phyloP scores from a whole-genome alignment of 2,329 filamentous ascomycete species.

The Cadophora gregata region DNA sequence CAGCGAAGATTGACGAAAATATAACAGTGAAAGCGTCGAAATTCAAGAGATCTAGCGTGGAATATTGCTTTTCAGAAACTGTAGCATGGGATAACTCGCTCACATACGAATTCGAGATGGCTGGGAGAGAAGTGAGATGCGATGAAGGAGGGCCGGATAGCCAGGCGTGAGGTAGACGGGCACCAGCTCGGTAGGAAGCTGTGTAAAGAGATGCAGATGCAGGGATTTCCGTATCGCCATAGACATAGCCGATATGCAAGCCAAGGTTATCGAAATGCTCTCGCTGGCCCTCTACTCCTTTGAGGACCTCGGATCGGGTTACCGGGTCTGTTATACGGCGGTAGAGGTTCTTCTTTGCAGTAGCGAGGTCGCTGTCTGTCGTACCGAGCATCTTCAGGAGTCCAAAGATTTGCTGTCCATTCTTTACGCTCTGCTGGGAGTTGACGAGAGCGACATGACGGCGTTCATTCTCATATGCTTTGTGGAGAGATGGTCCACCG shows the following conservation, averaged over 20 bases:
- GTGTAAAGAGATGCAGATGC: constrained; percentile 47
- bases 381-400: constrained; percentile 49
- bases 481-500: constrained; percentile 43
- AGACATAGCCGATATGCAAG: constrained; percentile 53
- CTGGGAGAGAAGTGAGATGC: constrained; percentile 20
- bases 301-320: constrained; percentile 43
- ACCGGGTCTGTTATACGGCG: constrained; percentile 39
- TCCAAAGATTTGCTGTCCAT: constrained; percentile 50
- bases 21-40: constrained; percentile 45
- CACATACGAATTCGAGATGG: constrained; percentile 47
- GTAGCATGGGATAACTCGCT: constrained; percentile 42
- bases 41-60: constrained; percentile 47
- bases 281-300: constrained; percentile 46
- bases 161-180: constrained; percentile 51
- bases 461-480: constrained; percentile 48
- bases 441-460: constrained; percentile 49
- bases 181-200: constrained; percentile 47
- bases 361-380: constrained; percentile 42
- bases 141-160: constrained; percentile 33
- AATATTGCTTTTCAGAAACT: constrained; percentile 41
- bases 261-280: constrained; percentile 53
- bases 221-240: constrained; percentile 45
- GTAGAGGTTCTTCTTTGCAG: constrained; percentile 43
- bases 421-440: constrained; percentile 51
- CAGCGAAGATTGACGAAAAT: constrained; percentile 18